A percentile compares a stretch with the other conserved stretches of the same genome.
Evolutionary conservation across 2,329 filamentous ascomycete species (phyloP).

Genomic region (Aspergillus brunneoviolaceus): DNA sequence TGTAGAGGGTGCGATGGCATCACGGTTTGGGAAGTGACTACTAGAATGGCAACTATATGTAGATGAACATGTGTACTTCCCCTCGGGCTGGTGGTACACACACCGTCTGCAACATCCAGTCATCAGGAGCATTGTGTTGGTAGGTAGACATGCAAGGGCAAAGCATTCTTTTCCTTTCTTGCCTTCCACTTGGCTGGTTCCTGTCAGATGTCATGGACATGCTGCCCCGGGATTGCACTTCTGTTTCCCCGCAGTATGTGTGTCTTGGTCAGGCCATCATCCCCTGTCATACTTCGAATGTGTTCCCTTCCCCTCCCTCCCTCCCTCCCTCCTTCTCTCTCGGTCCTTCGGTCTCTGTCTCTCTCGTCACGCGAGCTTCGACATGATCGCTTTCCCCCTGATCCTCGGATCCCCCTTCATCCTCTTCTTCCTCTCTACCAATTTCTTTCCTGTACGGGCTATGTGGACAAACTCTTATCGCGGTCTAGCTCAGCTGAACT

Average conservation of each 20-base stretch:
- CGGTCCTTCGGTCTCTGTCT: no score
- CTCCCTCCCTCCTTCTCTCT: no score
- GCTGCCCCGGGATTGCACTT: neutral
- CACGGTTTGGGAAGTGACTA: no score
- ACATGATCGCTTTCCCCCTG: slow-evolving; percentile 3
- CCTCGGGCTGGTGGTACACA: neutral
- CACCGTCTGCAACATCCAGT: neutral
- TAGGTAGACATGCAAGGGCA: neutral
- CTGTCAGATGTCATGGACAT: neutral
- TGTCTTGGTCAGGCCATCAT: slow-evolving; percentile 2
- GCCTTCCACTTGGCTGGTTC: neutral
- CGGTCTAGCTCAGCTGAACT: neutral
- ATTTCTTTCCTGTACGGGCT: neutral
- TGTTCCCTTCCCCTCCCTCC: neutral
- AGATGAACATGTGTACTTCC: neutral
- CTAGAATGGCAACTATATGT: neutral
- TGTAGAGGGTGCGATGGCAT: no score
- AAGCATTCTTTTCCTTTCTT: neutral
- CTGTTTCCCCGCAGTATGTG: slow-evolving; percentile 1
- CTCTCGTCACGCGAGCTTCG: neutral
- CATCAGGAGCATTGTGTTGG: no score
- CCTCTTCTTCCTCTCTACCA: slow-evolving; percentile 7
- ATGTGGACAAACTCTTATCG: neutral
- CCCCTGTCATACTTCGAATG: neutral
- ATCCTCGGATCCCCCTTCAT: neutral